phyloP scores from a whole-genome alignment of 2,329 filamentous ascomycete species.

The Rhynchosporium secalis region DNA sequence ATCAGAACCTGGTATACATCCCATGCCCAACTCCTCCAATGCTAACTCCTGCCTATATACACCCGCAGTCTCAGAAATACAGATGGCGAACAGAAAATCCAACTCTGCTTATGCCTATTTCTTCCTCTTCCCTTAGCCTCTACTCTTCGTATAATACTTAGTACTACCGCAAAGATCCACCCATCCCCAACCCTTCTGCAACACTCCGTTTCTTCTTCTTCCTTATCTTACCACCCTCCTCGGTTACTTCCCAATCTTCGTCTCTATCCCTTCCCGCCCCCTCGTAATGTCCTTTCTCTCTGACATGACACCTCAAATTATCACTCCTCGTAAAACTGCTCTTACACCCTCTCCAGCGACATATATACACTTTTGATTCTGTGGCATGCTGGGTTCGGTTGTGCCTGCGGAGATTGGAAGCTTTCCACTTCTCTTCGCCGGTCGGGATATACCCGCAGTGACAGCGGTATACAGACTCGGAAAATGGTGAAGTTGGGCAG shows the following conservation, averaged over 20 bases:
- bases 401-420: constrained; percentile 34
- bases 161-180: not conserved
- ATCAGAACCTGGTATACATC: not conserved
- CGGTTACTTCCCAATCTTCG: not conserved
- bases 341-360: constrained; percentile 28
- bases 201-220: not conserved
- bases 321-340: constrained; percentile 32
- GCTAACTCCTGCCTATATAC: not conserved
- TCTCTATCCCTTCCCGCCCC: not conserved
- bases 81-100: not conserved
- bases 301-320: constrained; percentile 33
- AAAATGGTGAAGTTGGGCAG: not conserved
- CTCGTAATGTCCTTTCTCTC: constrained; percentile 29
- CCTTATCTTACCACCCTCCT: not conserved
- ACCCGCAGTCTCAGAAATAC: not conserved
- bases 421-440: constrained; percentile 35
- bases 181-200: not conserved
- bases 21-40: constrained; percentile 8
- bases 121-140: not conserved
- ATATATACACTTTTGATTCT: constrained; percentile 23
- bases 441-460: constrained; percentile 28
- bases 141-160: not conserved
- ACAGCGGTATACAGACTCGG: constrained; percentile 10
- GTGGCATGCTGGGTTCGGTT: constrained; percentile 30
- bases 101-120: not conserved